A percentile compares a stretch with the other conserved stretches of the same genome.
Conservation (phyloP, 2,329 filamentous ascomycete genomes). For the Trichoderma gracile region DNA sequence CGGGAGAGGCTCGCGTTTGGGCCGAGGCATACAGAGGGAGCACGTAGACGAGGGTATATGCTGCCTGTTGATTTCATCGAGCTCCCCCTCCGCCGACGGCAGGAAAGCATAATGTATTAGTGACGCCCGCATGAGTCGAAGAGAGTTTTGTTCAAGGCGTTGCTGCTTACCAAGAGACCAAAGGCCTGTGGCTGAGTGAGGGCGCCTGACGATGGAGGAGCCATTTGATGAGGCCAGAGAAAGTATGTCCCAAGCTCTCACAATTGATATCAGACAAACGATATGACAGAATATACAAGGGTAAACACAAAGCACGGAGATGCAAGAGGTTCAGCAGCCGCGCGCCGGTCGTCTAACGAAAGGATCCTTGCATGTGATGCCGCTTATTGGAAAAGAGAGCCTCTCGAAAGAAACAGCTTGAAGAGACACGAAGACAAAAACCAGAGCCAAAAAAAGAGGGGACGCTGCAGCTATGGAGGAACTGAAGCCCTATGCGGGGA, state of each 20-base stretch:
- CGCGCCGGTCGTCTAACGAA: constrained; percentile 17
- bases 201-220: background rate
- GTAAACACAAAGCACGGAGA: background rate
- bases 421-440: too few species aligned
- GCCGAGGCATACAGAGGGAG: constrained; percentile 84
- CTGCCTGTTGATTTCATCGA: constrained; percentile 46
- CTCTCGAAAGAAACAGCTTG: too few species aligned
- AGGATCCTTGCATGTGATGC: background rate
- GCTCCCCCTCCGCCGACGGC: background rate
- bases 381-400: background rate
- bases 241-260: too few species aligned
- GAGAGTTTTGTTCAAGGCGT: background rate
- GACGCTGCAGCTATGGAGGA: background rate
- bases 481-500: background rate
- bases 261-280: too few species aligned
- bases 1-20: constrained; percentile 75
- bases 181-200: constrained; percentile 33
- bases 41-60: constrained; percentile 88
- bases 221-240: background rate
- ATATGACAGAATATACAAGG: background rate
- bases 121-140: background rate
- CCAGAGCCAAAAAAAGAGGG: constrained; percentile 4
- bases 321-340: constrained; percentile 1
- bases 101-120: constrained; percentile 16
- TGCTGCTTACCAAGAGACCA: constrained; percentile 35